A percentile compares a stretch with the other conserved stretches of the same genome.
phyloP scores from a whole-genome alignment of 148 eudicot species.

The Dysphania ambrosioides region DNA sequence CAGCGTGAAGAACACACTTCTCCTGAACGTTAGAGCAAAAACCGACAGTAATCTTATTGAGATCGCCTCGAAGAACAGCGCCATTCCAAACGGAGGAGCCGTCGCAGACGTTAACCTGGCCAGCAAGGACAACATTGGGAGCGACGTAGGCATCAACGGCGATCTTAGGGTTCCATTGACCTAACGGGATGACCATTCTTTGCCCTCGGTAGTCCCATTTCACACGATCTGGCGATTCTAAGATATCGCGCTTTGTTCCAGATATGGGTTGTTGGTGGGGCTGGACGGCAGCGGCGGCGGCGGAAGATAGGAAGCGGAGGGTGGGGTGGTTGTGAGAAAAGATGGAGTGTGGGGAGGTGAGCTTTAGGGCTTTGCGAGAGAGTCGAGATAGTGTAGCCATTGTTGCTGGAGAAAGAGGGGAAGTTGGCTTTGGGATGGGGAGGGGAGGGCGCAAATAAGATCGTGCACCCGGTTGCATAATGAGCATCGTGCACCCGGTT shows the following conservation, averaged over 20 bases:
- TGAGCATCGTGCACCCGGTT: too few relatives aligned
- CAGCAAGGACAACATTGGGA: slow-evolving; percentile 91
- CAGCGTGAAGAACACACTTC: slow-evolving; percentile 95
- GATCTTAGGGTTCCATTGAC: slow-evolving; percentile 92
- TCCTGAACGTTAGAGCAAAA: slow-evolving; percentile 83
- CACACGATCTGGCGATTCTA: slow-evolving; percentile 69
- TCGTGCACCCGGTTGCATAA: too few relatives aligned
- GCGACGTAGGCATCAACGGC: slow-evolving; percentile 98
- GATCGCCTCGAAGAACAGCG: slow-evolving; percentile 79
- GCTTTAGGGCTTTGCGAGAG: slow-evolving; percentile 44
- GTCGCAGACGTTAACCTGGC: slow-evolving; percentile 81
- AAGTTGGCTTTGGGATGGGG: not conserved
- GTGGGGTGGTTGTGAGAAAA: not conserved
- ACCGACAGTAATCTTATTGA: slow-evolving; percentile 80
- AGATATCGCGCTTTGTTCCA: slow-evolving; percentile 34
- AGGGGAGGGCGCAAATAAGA: too few relatives aligned
- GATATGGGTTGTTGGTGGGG: slow-evolving; percentile 29
- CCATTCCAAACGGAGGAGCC: slow-evolving; percentile 97
- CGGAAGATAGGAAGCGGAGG: slow-evolving; percentile 16
- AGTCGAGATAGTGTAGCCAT: slow-evolving; percentile 64
- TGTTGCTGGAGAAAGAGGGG: slow-evolving; percentile 11
- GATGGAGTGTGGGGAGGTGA: slow-evolving; percentile 18
- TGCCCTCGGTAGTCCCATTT: slow-evolving; percentile 98
- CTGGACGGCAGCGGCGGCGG: slow-evolving; percentile 29
- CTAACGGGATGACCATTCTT: slow-evolving; percentile 64